A percentile compares a stretch with the other conserved stretches of the same genome.
These are phyloP conservation scores for Rubia peregrina DNA, from an alignment of 305 asterid species.

Conservation along the genomic window DNA sequence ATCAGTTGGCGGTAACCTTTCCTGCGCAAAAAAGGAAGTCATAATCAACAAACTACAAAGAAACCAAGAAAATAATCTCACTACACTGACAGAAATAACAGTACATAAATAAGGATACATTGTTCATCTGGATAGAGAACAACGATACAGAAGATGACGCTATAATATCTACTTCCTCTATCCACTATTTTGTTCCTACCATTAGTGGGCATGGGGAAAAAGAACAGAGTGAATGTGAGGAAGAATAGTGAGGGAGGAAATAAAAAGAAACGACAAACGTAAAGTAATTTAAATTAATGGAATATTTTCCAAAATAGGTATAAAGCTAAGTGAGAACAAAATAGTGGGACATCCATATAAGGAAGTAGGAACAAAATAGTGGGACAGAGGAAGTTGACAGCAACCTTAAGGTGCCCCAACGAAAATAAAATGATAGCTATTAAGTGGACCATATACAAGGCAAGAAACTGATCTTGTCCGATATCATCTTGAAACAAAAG, in stretches of 20 bases:
- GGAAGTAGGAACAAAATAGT: not conserved
- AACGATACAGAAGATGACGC: not conserved
- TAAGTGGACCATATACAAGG: not conserved
- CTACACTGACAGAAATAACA: not conserved
- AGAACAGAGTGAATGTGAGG: too few relatives aligned
- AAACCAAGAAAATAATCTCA: not conserved
- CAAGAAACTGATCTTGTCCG: not conserved
- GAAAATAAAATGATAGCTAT: not conserved
- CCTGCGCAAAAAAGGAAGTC: slow-evolving; percentile 40
- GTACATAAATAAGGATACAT: not conserved
- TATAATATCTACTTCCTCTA: not conserved
- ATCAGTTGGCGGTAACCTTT: slow-evolving; percentile 90
- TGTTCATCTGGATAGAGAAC: not conserved
- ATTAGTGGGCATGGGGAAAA: too few relatives aligned
- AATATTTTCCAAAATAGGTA: not conserved
- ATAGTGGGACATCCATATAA: not conserved
- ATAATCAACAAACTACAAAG: not conserved
- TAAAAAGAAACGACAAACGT: not conserved
- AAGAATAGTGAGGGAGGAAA: too few relatives aligned
- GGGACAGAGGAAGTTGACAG: not conserved
- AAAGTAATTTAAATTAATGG: not conserved
- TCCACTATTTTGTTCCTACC: too few relatives aligned
- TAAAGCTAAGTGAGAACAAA: not conserved
- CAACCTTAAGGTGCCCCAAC: not conserved
- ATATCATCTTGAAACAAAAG: not conserved